Evolutionary conservation across 1,139 yeast genomes (phyloP), one percentile per base, ranked within the genome.

Genomic region (Suhomyces coccinellae): DNA sequence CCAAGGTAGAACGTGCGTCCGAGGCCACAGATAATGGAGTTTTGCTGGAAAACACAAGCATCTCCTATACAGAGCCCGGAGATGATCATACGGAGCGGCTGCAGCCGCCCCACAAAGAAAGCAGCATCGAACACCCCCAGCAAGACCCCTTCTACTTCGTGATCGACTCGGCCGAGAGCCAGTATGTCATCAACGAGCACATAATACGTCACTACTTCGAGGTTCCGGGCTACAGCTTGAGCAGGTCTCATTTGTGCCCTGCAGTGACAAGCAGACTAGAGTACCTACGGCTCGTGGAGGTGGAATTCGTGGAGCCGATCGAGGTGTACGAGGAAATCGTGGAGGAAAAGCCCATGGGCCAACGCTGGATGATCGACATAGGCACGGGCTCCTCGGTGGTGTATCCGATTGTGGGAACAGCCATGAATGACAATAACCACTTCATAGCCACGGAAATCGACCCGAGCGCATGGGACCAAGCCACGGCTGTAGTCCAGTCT

Each of bases 341-440:
- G 10, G 38, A 31, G 29, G 29, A 13, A 12, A n/a, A 17, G 15
- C 17, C 27, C 2, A 3, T 16, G 1, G 22, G 30, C 12, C 32
- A n/a, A 3, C 33, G 53, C 6, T 52, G 55, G 49, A 45, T 52
- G 3, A 33, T 60, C 10, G 63, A 60, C 37, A 52, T 60, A 8
- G 65, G 65, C 2, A 59, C 63, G 1, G 65, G 65, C 3, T 53
- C 65, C 2, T 55, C 61, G 11, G 47, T 53, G 16, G 47, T 60
- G 2, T 60, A 58, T 40, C 57, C 63, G 7, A 35, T 60, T 1
- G 40, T 52, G 3, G 53, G 53, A 8, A 39, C 36, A 2, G 15
- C n/a, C 4, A 36, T 50, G 29, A 32, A 41, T 33, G 30, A 33
- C 8, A 31, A 33, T 6, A 49, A 50, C 27, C 28, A 33, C 30